Evolutionary conservation across 2,329 filamentous ascomycete genomes (phyloP), one percentile per base, ranked within the genome.

Genomic region (Herpotrichia juniperi): DNA sequence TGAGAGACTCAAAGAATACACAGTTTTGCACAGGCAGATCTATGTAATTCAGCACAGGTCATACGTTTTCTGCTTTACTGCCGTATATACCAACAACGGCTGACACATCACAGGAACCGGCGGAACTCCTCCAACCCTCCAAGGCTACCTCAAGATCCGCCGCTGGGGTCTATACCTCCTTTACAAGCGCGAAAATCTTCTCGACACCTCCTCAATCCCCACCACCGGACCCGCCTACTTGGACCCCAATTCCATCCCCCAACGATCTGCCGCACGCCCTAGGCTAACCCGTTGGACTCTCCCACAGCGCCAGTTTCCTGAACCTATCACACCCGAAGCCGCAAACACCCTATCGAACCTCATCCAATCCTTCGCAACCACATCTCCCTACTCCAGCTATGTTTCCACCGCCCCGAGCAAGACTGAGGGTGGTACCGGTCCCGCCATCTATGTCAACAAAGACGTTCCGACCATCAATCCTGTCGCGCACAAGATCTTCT

Each of bases 381-480:
- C 56, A 5, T 9, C 55, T 2, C 53, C 60, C n/a, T 65, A 58
- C 42, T 56, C 59, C 1, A 17, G 51, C 3, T 66, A 59, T 14
- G 67, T 69, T 9, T 50, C 57, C 11, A 49, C 60, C 1, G 53
- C 54, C 3, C 60, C 61, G 3, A 64, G 62, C 43, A 67, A 65
- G 46, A 69, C 67, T 2, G 68, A 71, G 57, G 67, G 68, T 16
- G 68, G 66, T 2, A 69, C 66, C n/a, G 68, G 67, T 2, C 48
- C 57, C 11, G 68, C 67, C 8, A 66, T 71, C 9, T 71, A 69
- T 51, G 62, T 69, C 1, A 63, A 63, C 4, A 53, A 58, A 32
- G 53, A 62, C 8, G 56, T 68, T 17, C 51, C 54, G 9, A 64
- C 57, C 3, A 66, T 66, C 37, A 69, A 71, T 30, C 64, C 67